Evolutionary conservation across 371 early-diverging fungal species (phyloP).

Genomic region (Neoconidiobolus thromboides): DNA sequence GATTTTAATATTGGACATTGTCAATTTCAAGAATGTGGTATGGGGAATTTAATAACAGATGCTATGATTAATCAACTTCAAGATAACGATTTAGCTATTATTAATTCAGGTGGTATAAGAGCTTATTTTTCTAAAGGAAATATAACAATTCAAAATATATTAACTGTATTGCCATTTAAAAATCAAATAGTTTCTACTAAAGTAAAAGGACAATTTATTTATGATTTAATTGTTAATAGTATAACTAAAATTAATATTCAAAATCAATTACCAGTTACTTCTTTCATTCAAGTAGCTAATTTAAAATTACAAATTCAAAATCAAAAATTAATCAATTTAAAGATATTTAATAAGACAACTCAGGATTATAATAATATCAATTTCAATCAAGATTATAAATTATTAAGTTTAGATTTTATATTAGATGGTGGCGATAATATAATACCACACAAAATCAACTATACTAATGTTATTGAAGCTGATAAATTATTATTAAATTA

Average conservation of each 20-base stretch:
- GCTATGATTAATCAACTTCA: neutral
- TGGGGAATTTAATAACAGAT: constrained; percentile 13
- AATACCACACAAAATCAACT: too few relatives aligned
- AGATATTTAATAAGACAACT: neutral
- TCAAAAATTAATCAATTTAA: neutral
- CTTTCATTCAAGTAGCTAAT: constrained; percentile 19
- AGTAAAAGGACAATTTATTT: constrained; percentile 21
- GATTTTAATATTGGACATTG: constrained; percentile 27
- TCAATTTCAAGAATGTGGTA: constrained; percentile 21
- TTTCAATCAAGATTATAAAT: too few relatives aligned
- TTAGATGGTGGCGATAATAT: too few relatives aligned
- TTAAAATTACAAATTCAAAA: neutral
- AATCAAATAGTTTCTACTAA: constrained; percentile 20
- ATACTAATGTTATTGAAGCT: too few relatives aligned
- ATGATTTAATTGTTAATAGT: constrained; percentile 18
- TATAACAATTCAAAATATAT: constrained; percentile 24
- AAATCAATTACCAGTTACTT: constrained; percentile 14
- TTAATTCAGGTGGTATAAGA: constrained; percentile 37
- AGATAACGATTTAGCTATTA: constrained; percentile 18
- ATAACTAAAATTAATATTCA: constrained; percentile 7
- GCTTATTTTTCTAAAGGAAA: constrained; percentile 22
- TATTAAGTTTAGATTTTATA: too few relatives aligned
- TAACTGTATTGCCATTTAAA: constrained; percentile 34
- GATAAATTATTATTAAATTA: too few relatives aligned
- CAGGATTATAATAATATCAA: too few relatives aligned